Conservation (phyloP, 345 rosid genomes). For the Eucalyptus camaldulensis region DNA sequence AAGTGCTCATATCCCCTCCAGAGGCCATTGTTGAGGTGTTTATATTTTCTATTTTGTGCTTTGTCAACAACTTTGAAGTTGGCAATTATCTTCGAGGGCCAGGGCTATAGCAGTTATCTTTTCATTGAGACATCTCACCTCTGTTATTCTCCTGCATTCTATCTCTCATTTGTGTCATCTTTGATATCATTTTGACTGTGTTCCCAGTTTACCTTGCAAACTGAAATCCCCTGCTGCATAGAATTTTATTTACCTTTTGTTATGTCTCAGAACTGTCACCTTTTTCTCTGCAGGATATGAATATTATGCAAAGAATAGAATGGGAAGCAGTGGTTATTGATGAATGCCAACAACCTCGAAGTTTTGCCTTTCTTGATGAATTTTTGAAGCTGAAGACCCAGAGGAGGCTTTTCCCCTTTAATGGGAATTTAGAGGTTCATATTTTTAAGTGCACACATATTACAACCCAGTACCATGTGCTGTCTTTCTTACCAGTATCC, state of each 20-base stretch:
- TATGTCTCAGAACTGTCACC: background rate
- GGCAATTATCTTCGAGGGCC: background rate
- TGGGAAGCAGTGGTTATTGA: conserved; percentile 50
- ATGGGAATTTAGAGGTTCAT: conserved; percentile 34
- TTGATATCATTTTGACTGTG: background rate
- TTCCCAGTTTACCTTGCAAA: background rate
- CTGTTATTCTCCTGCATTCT: background rate
- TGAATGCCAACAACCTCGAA: conserved; percentile 20
- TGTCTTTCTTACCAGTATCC: background rate
- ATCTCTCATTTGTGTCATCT: background rate
- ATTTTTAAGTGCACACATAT: background rate
- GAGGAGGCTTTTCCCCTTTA: conserved; percentile 32
- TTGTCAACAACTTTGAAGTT: background rate
- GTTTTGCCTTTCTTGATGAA: conserved; percentile 11
- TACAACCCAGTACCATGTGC: background rate
- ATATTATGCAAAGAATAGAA: conserved; percentile 7
- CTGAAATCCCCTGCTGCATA: background rate
- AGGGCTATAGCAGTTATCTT: background rate
- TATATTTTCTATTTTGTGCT: background rate
- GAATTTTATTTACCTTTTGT: background rate
- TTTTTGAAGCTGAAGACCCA: conserved; percentile 16
- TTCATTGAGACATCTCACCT: background rate
- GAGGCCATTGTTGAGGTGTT: conserved; percentile 38
- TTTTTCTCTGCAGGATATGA: conserved; percentile 29
- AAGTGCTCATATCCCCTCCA: conserved; percentile 30